Conservation (phyloP, 306 rosid species). For the Inga leiocalycina region DNA sequence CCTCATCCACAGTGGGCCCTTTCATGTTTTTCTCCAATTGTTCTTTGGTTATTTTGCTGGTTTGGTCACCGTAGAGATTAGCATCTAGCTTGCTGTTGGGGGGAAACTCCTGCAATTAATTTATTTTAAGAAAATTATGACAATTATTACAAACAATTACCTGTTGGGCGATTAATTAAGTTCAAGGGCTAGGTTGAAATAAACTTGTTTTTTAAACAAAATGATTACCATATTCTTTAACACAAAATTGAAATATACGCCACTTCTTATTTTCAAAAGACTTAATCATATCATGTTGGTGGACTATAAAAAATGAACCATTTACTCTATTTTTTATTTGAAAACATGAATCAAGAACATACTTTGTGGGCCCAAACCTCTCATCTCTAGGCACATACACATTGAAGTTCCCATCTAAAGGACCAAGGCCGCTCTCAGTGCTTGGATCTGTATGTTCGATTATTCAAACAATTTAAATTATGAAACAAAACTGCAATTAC, state of each 20-base stretch:
- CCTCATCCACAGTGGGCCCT: slow-evolving; percentile 60
- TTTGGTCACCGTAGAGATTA: slow-evolving; percentile 62
- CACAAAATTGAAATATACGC: not conserved
- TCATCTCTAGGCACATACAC: slow-evolving; percentile 64
- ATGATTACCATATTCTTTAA: not conserved
- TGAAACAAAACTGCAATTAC: no score
- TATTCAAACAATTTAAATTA: not conserved
- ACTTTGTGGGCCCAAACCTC: slow-evolving; percentile 45
- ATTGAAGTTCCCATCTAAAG: not conserved
- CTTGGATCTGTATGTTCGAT: slow-evolving; percentile 47
- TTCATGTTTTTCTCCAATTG: slow-evolving; percentile 44
- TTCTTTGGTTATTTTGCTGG: slow-evolving; percentile 51
- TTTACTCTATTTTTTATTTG: not conserved
- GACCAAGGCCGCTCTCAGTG: slow-evolving; percentile 42
- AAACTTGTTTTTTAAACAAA: no score
- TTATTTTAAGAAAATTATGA: not conserved
- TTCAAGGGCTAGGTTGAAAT: not conserved
- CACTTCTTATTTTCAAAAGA: no score
- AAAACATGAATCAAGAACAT: not conserved
- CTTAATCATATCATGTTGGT: no score
- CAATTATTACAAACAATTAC: not conserved
- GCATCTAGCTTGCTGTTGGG: slow-evolving; percentile 60
- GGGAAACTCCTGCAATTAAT: slow-evolving; percentile 59
- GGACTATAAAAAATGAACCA: no score
- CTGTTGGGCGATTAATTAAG: not conserved